Evolutionary conservation across 2,329 filamentous ascomycete genomes (phyloP), one percentile per base, ranked within the genome.

Genomic region (Emydomyces testavorans): DNA sequence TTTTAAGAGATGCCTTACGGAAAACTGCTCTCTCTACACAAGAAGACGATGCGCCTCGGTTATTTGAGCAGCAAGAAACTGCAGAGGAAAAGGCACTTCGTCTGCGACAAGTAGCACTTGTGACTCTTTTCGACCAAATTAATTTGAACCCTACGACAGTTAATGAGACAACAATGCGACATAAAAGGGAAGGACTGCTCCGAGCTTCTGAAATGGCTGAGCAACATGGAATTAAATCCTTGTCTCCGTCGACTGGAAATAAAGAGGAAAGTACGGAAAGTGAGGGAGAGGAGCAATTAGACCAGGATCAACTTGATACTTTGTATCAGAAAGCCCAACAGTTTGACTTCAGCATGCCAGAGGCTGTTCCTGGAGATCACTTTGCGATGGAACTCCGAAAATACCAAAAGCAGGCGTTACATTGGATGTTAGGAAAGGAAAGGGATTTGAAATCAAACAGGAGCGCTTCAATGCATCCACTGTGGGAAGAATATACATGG

Each of bases 391-490:
- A 80, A 31, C 71, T 98, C 23, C 80, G 92, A 2, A 87, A 86
- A 44, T 98, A 98, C 57, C 92, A 98, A 63, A 94, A 88, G 60
- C 92, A 98, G 65, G 88, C 92, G 0, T 68, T 98, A 4, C 74
- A 95, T 61, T 98, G 92, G 92, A 95, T 98, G 88, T 74, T 96
- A 53, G 76, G 81, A 3, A 96, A 96, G 62, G 92, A 98, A 63
- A 90, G 80, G 57, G 80, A 93, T 53, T 76, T 84, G 52, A 81
- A 79, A 55, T 75, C 78, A 8, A 76, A 79, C 31, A 78, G 80
- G 47, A 80, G 89, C 58, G 72, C 73, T 3, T 95, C 88, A 0
- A 94, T 98, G 86, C 89, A 98, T 65, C 92, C 92, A 0, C 66
- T 98, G 0, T 98, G 92, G 92, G 92, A 98, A 66, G 86, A 96